Base-by-base conservation (phyloP, 495 filamentous ascomycete species). In the Darksidea phi region DNA sequence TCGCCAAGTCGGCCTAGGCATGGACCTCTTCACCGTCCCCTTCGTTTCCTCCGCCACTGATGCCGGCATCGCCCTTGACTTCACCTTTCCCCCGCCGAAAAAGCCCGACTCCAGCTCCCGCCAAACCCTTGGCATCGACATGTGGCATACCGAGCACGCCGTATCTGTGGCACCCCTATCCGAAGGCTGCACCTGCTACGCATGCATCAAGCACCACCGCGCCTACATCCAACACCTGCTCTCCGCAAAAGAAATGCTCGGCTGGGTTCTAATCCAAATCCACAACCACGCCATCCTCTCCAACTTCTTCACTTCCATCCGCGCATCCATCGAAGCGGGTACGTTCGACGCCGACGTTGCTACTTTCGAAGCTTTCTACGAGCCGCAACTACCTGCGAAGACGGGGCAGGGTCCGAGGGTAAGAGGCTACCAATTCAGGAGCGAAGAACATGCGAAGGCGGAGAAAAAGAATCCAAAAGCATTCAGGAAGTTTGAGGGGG, bases 201-300 rank as follows among this genome's bases (percentile, higher is more conserved):
- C 91, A 18, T 98, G 94, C 78, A 83, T 76, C 1, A 80, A 80
- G 12, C 95, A 98, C 72, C 90, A 96, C 73, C 77, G 84, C 6
- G 93, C 95, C 1, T 97, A 87, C 74, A 64, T 97, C 32, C 86
- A 90, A 59, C 95, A 98, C 70, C 80, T 98, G 5, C 80, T 98
- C 3, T 72, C 78, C 15, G 90, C 94, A 0, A 92, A 91, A 65
- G 94, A 98, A 72, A 97, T 98, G 95, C 84, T 96, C 1, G 93
- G 84, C 23, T 98, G 94, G 94, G 88, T 89, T 1, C 79, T 98
- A 13, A 76, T 98, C 24, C 92, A 96, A 71, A 79, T 95, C 12
- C 94, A 98, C 74, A 98, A 98, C 70, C 81, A 89, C 66, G 78
- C 85, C 26, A 74, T 88, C 1, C 71, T 95, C 47, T 79, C 84